These are phyloP conservation scores for Hymenoscyphus linearis DNA, from an alignment of 2,329 filamentous ascomycete species.

Conservation along the genomic window DNA sequence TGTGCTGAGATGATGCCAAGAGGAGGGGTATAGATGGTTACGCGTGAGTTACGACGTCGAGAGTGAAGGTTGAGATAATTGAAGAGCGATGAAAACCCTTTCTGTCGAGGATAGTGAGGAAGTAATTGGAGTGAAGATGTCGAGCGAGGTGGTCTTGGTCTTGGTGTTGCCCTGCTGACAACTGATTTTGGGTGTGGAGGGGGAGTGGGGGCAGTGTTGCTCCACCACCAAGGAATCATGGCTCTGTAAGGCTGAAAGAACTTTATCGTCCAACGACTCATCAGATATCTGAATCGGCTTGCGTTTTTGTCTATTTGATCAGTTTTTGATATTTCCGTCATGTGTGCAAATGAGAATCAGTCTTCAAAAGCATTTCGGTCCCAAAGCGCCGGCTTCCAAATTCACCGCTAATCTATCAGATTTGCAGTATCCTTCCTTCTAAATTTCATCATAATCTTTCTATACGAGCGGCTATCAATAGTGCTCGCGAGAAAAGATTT, in stretches of 20 bases:
- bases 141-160: background rate
- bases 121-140: background rate
- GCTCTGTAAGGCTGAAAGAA: background rate
- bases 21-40: background rate
- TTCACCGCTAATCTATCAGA: too few species aligned
- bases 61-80: background rate
- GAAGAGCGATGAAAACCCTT: background rate
- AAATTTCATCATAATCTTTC: too few species aligned
- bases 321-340: background rate
- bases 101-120: background rate
- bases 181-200: background rate
- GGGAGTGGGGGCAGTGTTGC: background rate
- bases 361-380: too few species aligned
- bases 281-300: background rate
- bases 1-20: background rate
- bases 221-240: background rate
- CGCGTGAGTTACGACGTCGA: background rate
- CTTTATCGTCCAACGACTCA: background rate
- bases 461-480: too few species aligned
- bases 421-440: too few species aligned
- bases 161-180: background rate
- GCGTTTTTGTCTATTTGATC: background rate
- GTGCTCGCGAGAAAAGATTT: too few species aligned
- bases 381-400: too few species aligned
- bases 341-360: too few species aligned